Conservation (phyloP, 2,329 filamentous ascomycete genomes). For the Coleophoma cylindrospora region DNA sequence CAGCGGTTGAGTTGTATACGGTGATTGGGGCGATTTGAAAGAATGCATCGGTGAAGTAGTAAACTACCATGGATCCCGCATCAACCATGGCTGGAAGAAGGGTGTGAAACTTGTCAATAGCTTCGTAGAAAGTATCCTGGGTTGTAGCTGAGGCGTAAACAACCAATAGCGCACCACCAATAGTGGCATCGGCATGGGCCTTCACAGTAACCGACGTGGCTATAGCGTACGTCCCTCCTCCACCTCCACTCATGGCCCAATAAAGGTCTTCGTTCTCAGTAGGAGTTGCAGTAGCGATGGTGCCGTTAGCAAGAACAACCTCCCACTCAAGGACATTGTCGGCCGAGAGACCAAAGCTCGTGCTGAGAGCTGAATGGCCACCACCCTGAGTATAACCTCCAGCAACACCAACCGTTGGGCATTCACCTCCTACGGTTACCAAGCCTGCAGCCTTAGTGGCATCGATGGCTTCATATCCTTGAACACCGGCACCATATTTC, state of each 20-base stretch:
- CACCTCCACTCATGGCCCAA: conserved; percentile 58
- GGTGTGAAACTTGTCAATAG: conserved; percentile 39
- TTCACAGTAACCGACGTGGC: conserved; percentile 50
- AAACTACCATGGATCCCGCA: conserved; percentile 43
- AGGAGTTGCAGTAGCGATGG: conserved; percentile 41
- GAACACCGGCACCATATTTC: conserved; percentile 49
- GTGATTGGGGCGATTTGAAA: conserved; percentile 44
- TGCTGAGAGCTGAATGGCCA: conserved; percentile 49
- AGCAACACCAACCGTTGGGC: conserved; percentile 49
- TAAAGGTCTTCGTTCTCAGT: conserved; percentile 50
- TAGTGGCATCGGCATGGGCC: conserved; percentile 37
- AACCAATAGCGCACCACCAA: conserved; percentile 38
- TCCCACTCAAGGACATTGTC: conserved; percentile 54
- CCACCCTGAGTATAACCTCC: conserved; percentile 58
- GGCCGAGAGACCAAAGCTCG: conserved; percentile 51
- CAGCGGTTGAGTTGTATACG: conserved; percentile 38
- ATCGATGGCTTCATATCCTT: conserved; percentile 39
- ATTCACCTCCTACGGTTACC: conserved; percentile 47
- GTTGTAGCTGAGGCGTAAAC: conserved; percentile 31
- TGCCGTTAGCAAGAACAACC: conserved; percentile 47
- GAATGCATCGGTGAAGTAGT: conserved; percentile 38
- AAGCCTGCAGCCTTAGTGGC: conserved; percentile 35
- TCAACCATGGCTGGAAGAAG: conserved; percentile 42
- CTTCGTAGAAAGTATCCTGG: conserved; percentile 41
- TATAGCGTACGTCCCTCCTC: conserved; percentile 53